Conservation (phyloP, 106 monocot genomes). For the Platanthera guangdongensis region DNA sequence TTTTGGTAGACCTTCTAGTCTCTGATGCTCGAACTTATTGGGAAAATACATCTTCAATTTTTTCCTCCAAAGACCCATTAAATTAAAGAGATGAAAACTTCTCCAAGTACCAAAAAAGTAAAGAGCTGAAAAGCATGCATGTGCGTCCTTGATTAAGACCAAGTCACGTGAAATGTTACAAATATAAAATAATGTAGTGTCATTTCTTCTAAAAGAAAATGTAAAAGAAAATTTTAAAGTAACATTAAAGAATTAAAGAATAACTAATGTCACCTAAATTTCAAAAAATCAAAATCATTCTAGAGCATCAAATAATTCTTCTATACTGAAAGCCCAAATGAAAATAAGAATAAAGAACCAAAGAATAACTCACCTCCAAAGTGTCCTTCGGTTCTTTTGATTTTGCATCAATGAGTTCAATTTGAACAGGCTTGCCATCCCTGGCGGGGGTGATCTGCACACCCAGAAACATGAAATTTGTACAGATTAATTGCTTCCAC, state of each 20-base stretch:
- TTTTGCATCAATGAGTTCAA: constrained; percentile 97
- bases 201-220: neutral
- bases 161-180: neutral
- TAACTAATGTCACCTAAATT: neutral
- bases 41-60: no score
- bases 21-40: neutral
- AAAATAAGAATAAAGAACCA: neutral
- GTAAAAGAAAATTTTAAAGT: neutral
- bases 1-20: neutral
- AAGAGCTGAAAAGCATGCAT: neutral
- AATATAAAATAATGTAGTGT: neutral
- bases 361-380: constrained; percentile 42
- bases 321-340: neutral
- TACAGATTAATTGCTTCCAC: neutral
- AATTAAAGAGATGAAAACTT: neutral
- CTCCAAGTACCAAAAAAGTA: neutral
- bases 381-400: constrained; percentile 81
- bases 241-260: neutral
- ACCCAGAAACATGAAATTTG: constrained; percentile 5
- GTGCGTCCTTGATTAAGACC: neutral
- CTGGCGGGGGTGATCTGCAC: constrained; percentile 93
- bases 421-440: constrained; percentile 95
- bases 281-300: neutral
- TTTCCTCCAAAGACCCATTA: neutral
- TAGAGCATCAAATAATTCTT: neutral